Percentiles rank a stretch among this genome's conserved stretches.
Conservation (phyloP, 345 rosid genomes). For the Carallia brachiata region DNA sequence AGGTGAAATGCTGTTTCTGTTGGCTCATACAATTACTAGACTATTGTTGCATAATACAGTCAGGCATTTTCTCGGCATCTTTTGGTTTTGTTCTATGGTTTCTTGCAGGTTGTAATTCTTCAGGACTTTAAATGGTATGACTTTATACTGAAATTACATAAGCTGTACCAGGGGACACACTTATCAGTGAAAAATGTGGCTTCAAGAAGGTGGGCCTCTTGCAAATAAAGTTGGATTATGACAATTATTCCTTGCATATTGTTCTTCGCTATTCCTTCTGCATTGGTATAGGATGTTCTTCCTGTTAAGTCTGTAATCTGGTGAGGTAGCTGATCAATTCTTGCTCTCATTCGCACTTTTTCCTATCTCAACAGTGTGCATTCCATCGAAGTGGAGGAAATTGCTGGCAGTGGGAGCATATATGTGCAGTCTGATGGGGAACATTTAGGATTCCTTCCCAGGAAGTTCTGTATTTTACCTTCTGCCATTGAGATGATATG, state of each 20-base stretch:
- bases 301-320: background rate
- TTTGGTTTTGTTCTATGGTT: slow-evolving; percentile 17
- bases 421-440: slow-evolving; percentile 96
- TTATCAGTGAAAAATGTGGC: slow-evolving; percentile 64
- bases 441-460: slow-evolving; percentile 79
- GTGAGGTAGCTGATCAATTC: background rate
- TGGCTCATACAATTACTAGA: background rate
- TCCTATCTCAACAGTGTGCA: slow-evolving; percentile 45
- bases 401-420: slow-evolving; percentile 51
- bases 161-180: slow-evolving; percentile 85
- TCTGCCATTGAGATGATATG: slow-evolving; percentile 68
- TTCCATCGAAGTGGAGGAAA: slow-evolving; percentile 73
- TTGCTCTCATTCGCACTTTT: background rate
- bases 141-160: slow-evolving; percentile 70
- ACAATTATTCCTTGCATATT: background rate
- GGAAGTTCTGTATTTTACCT: slow-evolving; percentile 69
- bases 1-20: slow-evolving; percentile 43
- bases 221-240: slow-evolving; percentile 9
- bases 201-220: slow-evolving; percentile 56
- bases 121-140: slow-evolving; percentile 94
- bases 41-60: background rate
- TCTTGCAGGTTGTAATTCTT: slow-evolving; percentile 77
- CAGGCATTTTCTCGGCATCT: background rate
- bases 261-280: background rate
- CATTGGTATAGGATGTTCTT: background rate